A percentile compares a stretch with the other conserved stretches of the same genome.
phyloP scores from a whole-genome alignment of 139 green algal species.

The Chloropicon primus region DNA sequence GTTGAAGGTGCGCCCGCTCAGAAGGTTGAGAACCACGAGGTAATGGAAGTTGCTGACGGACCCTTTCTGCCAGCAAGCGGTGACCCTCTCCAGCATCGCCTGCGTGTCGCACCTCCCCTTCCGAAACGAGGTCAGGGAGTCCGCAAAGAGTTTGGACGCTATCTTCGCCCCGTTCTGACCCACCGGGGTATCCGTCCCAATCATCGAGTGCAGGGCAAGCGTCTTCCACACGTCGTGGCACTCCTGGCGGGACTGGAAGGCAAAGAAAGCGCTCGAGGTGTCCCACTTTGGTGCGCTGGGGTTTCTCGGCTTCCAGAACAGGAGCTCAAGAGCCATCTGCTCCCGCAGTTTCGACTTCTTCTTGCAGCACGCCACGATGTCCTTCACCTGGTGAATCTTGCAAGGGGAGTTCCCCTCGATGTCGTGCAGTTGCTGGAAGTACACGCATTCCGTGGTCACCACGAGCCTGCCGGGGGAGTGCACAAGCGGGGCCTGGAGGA shows the following conservation, averaged over 20 bases:
- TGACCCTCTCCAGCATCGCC: conserved; percentile 41
- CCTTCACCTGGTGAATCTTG: conserved; percentile 44
- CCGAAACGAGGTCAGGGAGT: not conserved
- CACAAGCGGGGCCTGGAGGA: conserved; percentile 31
- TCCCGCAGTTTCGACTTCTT: conserved; percentile 31
- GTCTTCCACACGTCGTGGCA: not conserved
- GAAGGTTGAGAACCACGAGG: not conserved
- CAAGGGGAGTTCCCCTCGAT: conserved; percentile 41
- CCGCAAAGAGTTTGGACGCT: conserved; percentile 15
- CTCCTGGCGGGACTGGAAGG: conserved; percentile 24
- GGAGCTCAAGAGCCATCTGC: conserved; percentile 54
- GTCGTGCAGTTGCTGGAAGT: conserved; percentile 79
- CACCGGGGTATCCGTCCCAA: not conserved
- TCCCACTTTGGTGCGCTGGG: conserved; percentile 37
- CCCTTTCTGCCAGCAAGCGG: conserved; percentile 38
- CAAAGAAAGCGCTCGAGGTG: conserved; percentile 57
- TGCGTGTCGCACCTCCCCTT: not conserved
- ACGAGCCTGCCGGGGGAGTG: conserved; percentile 53
- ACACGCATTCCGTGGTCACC: conserved; percentile 54
- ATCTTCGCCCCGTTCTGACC: not conserved
- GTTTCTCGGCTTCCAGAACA: conserved; percentile 31
- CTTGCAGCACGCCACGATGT: conserved; percentile 35
- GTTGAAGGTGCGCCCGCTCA: conserved; percentile 52
- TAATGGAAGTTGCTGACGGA: conserved; percentile 9
- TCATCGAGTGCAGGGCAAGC: not conserved